Evolutionary conservation across 768 basidiomycete genomes (phyloP).

Genomic region (Dioszegia crocea): DNA sequence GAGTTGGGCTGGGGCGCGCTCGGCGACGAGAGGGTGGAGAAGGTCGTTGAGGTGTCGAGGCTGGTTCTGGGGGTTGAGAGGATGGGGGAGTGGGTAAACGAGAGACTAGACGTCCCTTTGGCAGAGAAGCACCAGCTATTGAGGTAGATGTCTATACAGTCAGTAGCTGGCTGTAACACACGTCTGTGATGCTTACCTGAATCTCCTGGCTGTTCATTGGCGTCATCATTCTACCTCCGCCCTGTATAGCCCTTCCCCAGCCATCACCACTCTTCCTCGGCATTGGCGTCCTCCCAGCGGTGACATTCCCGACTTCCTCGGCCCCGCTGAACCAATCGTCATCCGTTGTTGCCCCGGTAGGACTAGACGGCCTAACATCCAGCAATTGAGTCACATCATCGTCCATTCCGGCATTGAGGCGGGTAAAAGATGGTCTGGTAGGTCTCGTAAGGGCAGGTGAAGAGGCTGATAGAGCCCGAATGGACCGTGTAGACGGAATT

Average conservation of each 20-base stretch:
- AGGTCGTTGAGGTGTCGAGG: constrained; percentile 1
- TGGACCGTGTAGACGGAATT: not conserved
- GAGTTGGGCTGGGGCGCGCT: constrained; percentile 17
- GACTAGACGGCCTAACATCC: constrained; percentile 4
- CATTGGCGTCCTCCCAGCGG: constrained; percentile 2
- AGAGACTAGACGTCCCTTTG: not conserved
- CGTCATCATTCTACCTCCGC: constrained; percentile 18
- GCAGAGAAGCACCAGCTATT: not conserved
- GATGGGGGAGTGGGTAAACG: constrained; percentile 22
- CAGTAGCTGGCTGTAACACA: not conserved
- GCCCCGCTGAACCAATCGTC: constrained; percentile 8
- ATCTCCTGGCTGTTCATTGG: constrained; percentile 20
- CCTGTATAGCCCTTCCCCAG: constrained; percentile 4
- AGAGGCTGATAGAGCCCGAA: not conserved
- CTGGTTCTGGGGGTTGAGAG: constrained; percentile 3
- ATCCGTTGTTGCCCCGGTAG: not conserved
- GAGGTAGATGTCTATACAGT: not conserved
- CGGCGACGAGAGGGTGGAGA: constrained; percentile 8
- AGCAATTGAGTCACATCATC: constrained; percentile 14
- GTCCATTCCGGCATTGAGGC: constrained; percentile 7
- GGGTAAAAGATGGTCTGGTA: not conserved
- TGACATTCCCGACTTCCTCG: constrained; percentile 1
- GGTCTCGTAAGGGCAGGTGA: not conserved
- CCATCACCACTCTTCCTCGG: not conserved
- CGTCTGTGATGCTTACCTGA: constrained; percentile 6